Evolutionary conservation across 116 monocot species (phyloP).

Genomic region (Phalaenopsis hybrid): DNA sequence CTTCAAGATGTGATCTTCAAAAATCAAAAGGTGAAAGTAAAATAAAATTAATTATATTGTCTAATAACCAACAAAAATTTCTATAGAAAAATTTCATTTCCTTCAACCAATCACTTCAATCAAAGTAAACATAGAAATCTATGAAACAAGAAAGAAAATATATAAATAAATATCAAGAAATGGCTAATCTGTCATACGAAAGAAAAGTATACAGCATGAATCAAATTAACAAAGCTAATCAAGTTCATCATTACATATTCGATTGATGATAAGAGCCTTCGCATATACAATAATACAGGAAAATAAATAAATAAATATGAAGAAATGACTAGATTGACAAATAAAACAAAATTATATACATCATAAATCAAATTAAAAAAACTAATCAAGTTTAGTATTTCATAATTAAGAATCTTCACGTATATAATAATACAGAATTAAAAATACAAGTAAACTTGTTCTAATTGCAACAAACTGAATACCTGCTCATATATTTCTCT

Average conservation of each 20-base stretch:
- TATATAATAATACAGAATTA: not conserved
- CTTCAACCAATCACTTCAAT: not conserved
- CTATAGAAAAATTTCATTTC: not conserved
- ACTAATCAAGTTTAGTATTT: not conserved
- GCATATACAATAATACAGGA: not conserved
- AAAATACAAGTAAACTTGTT: not conserved
- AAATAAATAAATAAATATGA: not conserved
- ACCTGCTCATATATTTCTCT: not conserved
- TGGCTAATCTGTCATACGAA: not conserved
- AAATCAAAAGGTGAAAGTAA: not conserved
- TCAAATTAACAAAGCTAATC: not conserved
- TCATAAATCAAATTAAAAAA: not conserved
- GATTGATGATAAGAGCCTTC: not conserved
- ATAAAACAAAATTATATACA: not conserved
- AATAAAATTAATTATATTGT: not conserved
- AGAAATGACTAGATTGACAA: not conserved
- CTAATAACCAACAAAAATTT: not conserved
- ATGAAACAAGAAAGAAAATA: not conserved
- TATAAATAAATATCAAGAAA: not conserved
- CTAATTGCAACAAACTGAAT: not conserved
- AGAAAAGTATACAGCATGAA: not conserved
- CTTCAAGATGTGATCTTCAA: constrained; percentile 84
- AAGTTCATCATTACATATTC: not conserved
- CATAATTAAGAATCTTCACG: not conserved
- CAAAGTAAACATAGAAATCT: not conserved